Percentiles rank a stretch among this genome's conserved stretches.
Evolutionary conservation across 805 yeast species (phyloP).

Genomic region (Ogataea pignaliae): DNA sequence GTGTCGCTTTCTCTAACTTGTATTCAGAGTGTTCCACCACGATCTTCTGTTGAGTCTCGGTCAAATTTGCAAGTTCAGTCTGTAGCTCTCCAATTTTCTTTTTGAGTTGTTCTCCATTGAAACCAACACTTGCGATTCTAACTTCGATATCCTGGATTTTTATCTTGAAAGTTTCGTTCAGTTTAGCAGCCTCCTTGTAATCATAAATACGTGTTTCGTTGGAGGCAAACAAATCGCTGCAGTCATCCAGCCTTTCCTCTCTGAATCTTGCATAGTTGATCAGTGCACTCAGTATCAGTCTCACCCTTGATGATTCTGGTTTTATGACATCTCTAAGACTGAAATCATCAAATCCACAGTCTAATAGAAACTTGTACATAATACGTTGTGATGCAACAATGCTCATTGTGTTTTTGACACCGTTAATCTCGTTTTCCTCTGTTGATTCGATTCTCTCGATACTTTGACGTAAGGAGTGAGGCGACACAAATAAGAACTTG

Average conservation of each 20-base stretch:
- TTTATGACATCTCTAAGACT: conserved; percentile 66
- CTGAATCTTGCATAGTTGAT: conserved; percentile 83
- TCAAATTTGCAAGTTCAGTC: conserved; percentile 54
- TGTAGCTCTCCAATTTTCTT: conserved; percentile 54
- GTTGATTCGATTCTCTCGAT: conserved; percentile 20
- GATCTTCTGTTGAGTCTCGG: conserved; percentile 57
- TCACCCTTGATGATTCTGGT: conserved; percentile 68
- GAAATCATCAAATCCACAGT: conserved; percentile 77
- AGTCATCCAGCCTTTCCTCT: conserved; percentile 68
- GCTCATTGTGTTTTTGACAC: conserved; percentile 37
- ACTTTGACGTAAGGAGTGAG: conserved; percentile 23
- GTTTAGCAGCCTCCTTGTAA: conserved; percentile 39
- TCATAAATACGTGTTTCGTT: conserved; percentile 48
- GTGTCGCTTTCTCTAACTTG: conserved; percentile 54
- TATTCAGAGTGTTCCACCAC: conserved; percentile 60
- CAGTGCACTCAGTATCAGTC: conserved; percentile 72
- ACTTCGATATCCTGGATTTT: conserved; percentile 16
- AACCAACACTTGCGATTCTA: conserved; percentile 20
- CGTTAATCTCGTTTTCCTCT: conserved; percentile 15
- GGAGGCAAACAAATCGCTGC: conserved; percentile 54
- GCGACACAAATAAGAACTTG: conserved; percentile 30
- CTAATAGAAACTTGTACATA: conserved; percentile 57
- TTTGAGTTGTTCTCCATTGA: conserved; percentile 39
- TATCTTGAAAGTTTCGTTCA: conserved; percentile 34
- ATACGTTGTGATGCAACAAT: conserved; percentile 55